Percentiles rank a stretch among this genome's conserved stretches.
Conservation (phyloP, 2,329 filamentous ascomycete genomes). For the Colletotrichum incanum region DNA sequence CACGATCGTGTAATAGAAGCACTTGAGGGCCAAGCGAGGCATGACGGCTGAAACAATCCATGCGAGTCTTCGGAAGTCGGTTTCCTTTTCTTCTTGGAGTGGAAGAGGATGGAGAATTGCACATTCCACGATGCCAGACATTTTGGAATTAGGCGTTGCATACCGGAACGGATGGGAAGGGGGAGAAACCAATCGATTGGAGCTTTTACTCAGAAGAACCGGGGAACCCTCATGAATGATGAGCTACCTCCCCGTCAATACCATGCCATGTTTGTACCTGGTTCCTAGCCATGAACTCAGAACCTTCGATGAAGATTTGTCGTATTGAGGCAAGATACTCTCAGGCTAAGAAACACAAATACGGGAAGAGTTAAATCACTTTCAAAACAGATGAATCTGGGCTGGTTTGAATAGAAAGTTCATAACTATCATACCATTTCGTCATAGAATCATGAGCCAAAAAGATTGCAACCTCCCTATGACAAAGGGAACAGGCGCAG, state of each 20-base stretch:
- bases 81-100: background rate
- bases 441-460: slow-evolving; percentile 45
- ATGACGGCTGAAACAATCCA: background rate
- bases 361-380: background rate
- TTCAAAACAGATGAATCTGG: too few relatives aligned
- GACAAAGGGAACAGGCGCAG: slow-evolving; percentile 41
- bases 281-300: background rate
- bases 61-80: background rate
- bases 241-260: slow-evolving; percentile 13
- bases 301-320: background rate
- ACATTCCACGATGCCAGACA: slow-evolving; percentile 10
- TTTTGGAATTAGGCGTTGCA: slow-evolving; percentile 23
- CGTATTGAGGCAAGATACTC: background rate
- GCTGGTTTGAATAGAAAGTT: slow-evolving; percentile 28
- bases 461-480: slow-evolving; percentile 40
- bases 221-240: slow-evolving; percentile 20
- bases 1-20: background rate
- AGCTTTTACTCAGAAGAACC: background rate
- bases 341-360: background rate
- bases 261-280: background rate
- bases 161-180: slow-evolving; percentile 12
- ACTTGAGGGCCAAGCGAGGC: slow-evolving; percentile 13
- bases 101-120: background rate
- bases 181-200: background rate
- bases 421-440: slow-evolving; percentile 47